These are phyloP conservation scores for Oenanthe sinensis DNA, from an alignment of 129 eudicot genomes.

Conservation along the genomic window DNA sequence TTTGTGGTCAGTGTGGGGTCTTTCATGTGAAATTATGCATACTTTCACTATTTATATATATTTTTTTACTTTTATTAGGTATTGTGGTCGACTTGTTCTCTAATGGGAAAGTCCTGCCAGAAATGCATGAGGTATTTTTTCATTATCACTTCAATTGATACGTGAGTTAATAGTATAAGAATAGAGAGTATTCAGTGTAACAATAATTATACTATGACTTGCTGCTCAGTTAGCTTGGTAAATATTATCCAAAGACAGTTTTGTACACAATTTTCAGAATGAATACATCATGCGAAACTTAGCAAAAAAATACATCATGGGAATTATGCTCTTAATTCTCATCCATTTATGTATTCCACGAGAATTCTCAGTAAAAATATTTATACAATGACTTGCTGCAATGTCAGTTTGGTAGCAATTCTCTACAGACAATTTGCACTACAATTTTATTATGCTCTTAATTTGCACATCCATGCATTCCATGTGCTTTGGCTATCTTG, in stretches of 20 bases:
- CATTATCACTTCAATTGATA: not conserved
- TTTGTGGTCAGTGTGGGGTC: not conserved
- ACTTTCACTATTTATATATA: not conserved
- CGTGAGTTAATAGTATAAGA: not conserved
- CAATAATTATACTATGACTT: not conserved
- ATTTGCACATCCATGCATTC: not conserved
- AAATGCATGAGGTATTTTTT: constrained; percentile 55
- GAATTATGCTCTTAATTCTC: not conserved
- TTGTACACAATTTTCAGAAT: not conserved
- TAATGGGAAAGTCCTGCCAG: constrained; percentile 67
- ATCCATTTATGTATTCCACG: not conserved
- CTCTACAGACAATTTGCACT: not conserved
- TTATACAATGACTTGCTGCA: not conserved
- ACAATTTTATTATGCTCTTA: not conserved
- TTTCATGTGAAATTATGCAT: not conserved
- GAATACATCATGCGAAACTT: not conserved
- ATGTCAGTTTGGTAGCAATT: not conserved
- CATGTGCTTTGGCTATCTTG: constrained; percentile 1
- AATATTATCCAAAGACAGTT: not conserved
- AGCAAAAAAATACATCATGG: not conserved
- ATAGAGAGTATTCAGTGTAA: not conserved
- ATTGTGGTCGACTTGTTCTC: constrained; percentile 79
- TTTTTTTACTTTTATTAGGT: constrained; percentile 28
- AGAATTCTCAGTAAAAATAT: not conserved
- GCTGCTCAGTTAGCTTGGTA: not conserved